phyloP scores from a whole-genome alignment of 257 asterid species.

The Lantana camara region DNA sequence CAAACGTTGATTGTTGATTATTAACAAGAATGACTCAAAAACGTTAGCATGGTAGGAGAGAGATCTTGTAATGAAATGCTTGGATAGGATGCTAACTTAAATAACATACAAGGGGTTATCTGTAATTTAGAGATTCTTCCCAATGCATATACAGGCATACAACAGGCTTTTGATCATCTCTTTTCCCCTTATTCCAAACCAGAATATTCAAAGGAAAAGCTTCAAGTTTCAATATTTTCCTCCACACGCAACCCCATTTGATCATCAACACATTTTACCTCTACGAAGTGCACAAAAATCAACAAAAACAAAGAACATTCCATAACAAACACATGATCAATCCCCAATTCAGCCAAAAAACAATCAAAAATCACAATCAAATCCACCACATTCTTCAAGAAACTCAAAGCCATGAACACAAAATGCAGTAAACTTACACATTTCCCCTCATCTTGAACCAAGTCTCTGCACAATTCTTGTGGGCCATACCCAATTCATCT shows the following conservation, averaged over 20 bases:
- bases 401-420: background rate
- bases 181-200: constrained; percentile 18
- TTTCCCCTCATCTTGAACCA: constrained; percentile 86
- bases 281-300: no score
- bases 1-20: no score
- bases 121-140: constrained; percentile 17
- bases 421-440: constrained; percentile 47
- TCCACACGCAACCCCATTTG: no score
- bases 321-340: constrained; percentile 10
- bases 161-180: constrained; percentile 6
- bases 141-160: constrained; percentile 8
- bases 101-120: no score
- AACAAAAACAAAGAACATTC: no score
- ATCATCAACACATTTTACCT: no score
- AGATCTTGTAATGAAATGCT: no score
- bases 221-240: no score
- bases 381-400: constrained; percentile 10
- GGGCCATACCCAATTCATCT: constrained; percentile 83
- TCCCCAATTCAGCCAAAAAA: constrained; percentile 9
- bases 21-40: no score
- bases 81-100: no score
- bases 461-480: constrained; percentile 75
- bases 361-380: constrained; percentile 8
- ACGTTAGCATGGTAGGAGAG: no score
- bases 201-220: constrained; percentile 18